These are phyloP conservation scores for Cyclotella cryptica DNA, from an alignment of 108 stramenopile species.

Conservation along the genomic window DNA sequence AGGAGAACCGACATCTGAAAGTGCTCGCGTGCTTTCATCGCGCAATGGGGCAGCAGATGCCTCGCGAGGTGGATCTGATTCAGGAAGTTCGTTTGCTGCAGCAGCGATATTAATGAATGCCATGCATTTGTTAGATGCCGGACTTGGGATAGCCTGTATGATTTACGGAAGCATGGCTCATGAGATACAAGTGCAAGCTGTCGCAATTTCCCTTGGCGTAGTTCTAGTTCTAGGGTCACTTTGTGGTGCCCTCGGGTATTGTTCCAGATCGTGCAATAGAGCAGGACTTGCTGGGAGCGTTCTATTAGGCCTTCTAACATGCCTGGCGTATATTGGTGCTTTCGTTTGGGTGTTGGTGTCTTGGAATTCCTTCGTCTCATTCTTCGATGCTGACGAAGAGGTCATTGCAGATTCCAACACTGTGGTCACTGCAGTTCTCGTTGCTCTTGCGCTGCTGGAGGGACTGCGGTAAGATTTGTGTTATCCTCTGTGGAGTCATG, in stretches of 20 bases:
- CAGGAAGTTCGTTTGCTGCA: neutral
- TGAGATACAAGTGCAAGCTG: slow-evolving; percentile 23
- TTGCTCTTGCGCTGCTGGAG: slow-evolving; percentile 33
- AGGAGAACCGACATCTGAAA: slow-evolving; percentile 5
- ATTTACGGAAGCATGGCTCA: slow-evolving; percentile 34
- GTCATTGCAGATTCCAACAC: slow-evolving; percentile 24
- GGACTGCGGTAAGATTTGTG: slow-evolving; percentile 26
- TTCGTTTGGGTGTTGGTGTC: slow-evolving; percentile 24
- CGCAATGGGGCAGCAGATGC: neutral
- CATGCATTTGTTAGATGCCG: slow-evolving; percentile 31
- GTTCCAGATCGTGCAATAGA: slow-evolving; percentile 21
- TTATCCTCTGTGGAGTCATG: neutral
- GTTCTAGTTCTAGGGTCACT: slow-evolving; percentile 34
- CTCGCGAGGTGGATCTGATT: neutral
- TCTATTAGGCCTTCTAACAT: slow-evolving; percentile 16
- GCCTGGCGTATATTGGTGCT: slow-evolving; percentile 24
- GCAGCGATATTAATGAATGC: neutral
- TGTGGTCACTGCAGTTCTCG: slow-evolving; percentile 22
- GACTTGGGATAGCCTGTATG: slow-evolving; percentile 30
- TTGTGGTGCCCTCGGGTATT: slow-evolving; percentile 44
- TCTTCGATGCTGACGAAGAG: slow-evolving; percentile 34
- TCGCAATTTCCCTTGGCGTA: slow-evolving; percentile 24
- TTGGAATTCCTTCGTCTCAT: slow-evolving; percentile 33
- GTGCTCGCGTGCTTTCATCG: neutral
- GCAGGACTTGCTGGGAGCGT: slow-evolving; percentile 35